Percentiles rank a stretch among this genome's conserved stretches.
Evolutionary conservation across 2,329 filamentous ascomycete species (phyloP).

Genomic region (Sporothrix humicola): DNA sequence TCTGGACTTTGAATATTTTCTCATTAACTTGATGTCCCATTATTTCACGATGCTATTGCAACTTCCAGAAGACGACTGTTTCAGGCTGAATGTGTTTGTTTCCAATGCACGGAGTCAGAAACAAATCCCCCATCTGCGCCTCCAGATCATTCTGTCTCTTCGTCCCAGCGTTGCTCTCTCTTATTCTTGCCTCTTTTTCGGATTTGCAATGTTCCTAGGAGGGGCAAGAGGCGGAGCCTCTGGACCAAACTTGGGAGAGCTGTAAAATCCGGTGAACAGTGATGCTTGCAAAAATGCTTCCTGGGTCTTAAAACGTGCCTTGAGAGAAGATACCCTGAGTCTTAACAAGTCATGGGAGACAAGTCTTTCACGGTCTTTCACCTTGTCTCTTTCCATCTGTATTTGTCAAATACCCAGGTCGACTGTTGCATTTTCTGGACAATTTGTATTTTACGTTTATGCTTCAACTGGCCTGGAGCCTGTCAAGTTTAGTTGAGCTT

Average conservation of each 20-base stretch:
- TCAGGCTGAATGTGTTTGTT: conserved; percentile 3
- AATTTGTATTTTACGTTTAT: conserved; percentile 24
- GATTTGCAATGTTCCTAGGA: not conserved
- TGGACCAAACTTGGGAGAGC: not conserved
- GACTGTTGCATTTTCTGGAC: not conserved
- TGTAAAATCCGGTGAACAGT: not conserved
- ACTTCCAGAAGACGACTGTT: not conserved
- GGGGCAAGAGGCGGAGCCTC: not conserved
- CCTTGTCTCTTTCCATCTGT: not conserved
- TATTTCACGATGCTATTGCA: not conserved
- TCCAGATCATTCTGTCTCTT: not conserved
- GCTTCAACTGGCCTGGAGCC: not conserved
- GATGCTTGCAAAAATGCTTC: not conserved
- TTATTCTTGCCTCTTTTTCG: not conserved
- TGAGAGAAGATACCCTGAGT: not conserved
- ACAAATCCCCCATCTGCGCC: conserved; percentile 1
- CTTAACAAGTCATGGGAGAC: not conserved
- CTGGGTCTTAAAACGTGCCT: not conserved
- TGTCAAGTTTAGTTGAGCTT: not conserved
- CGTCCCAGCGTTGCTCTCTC: not conserved
- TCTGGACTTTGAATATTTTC: no score
- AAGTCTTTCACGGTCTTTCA: not conserved
- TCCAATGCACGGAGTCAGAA: conserved; percentile 5
- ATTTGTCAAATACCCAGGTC: not conserved
- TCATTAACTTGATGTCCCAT: not conserved